phyloP scores from a whole-genome alignment of 495 filamentous ascomycete genomes.

The Cryomyces minteri region DNA sequence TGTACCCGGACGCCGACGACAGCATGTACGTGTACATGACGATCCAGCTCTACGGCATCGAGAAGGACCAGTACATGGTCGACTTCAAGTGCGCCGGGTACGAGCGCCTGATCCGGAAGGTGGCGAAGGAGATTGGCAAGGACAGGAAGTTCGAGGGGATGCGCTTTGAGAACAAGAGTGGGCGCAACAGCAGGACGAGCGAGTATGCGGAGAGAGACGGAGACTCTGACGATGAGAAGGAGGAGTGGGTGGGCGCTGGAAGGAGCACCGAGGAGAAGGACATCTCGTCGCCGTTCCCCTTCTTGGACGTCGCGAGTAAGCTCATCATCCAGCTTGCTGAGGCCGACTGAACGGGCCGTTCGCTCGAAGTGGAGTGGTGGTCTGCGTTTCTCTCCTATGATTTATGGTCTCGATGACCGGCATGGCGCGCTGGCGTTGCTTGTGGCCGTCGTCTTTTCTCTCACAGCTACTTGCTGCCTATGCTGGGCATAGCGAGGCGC shows the following conservation, averaged over 20 bases:
- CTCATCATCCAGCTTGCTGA: constrained; percentile 63
- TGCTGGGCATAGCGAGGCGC: no score
- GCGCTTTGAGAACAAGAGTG: constrained; percentile 9
- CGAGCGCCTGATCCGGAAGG: constrained; percentile 44
- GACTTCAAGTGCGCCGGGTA: constrained; percentile 99
- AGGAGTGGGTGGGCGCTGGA: constrained; percentile 20
- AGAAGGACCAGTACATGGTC: constrained; percentile 82
- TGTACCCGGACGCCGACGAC: constrained; percentile 18
- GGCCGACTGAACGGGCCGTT: constrained; percentile 20
- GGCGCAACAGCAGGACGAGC: not conserved
- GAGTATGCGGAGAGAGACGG: constrained; percentile 3
- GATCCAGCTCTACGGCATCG: constrained; percentile 92
- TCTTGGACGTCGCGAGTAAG: constrained; percentile 53
- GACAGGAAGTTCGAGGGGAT: constrained; percentile 12
- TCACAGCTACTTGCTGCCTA: no score
- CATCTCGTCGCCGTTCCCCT: constrained; percentile 57
- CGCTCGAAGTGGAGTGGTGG: no score
- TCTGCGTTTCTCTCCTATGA: no score
- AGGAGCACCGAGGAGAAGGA: constrained; percentile 41
- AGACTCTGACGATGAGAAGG: constrained; percentile 7
- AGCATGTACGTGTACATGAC: constrained; percentile 73
- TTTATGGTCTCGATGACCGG: no score
- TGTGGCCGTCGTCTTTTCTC: no score
- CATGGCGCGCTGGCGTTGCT: no score
- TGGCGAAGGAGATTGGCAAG: constrained; percentile 14